Base-by-base conservation (phyloP, 768 basidiomycete genomes). In the Xerocomellus amylosporus region DNA sequence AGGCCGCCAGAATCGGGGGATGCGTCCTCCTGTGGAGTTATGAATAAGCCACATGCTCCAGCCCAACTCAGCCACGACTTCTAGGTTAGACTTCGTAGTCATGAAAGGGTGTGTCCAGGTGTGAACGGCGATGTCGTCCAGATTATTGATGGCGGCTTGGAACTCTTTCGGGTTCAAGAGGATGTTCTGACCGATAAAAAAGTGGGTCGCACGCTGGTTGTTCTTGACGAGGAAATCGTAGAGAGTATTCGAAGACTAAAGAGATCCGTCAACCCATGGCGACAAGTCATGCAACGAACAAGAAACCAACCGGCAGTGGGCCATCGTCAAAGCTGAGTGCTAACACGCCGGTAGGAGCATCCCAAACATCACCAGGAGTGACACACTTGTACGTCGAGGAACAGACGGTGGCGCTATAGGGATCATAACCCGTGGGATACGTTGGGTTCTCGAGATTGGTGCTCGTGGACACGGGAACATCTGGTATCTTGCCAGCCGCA, bases 101-200 rank as follows among this genome's bases (percentile, higher is more conserved):
- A 92, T 91, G 66, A 86, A 86, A 1, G 85, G 87, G 58, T 91
- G 89, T 0, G 83, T 83, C 79, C 79, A 90, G 0, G 78, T 79
- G 55, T 78, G 78, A 28, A 77, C 68, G 6, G 74, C 76, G 39
- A 77, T 64, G 51, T 79, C 77, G 40, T 75, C 71, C 20, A 62
- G 48, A 50, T 61, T 67, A 8, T 68, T 65, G 63, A 83, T 83
- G 0, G 84, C 84, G 10, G 65, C 63, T 53, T 73, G 58, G 70
- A 93, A 91, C 43, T 76, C 62, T 9, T 75, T 65, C 5, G 84
- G 80, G 64, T 88, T 74, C 39, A 65, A 47, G 26, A 88, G 61
- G 54, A 94, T 88, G 65, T 93, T 88, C 33, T 79, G 66, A 17
- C 94, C 94, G 58, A 97, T 95, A 77, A 93, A 82, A 70, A 95